Evolutionary conservation across 495 filamentous ascomycete genomes (phyloP).

Genomic region (Talaromyces stipitatus): DNA sequence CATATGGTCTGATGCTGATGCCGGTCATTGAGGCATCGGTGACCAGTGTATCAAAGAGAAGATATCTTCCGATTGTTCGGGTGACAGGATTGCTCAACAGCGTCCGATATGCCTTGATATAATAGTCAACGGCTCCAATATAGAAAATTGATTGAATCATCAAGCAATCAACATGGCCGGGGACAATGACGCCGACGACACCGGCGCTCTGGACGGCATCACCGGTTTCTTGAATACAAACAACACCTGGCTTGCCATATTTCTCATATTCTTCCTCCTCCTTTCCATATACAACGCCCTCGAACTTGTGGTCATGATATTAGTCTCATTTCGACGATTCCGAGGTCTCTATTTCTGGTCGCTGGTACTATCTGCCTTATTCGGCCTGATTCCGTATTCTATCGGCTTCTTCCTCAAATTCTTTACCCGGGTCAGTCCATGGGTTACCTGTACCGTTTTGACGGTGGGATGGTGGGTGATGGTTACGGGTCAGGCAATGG

Average conservation of each 20-base stretch:
- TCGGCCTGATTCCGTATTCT: slow-evolving; percentile 41
- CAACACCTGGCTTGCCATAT: slow-evolving; percentile 21
- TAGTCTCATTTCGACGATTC: slow-evolving; percentile 44
- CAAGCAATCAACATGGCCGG: not conserved
- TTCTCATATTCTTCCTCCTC: slow-evolving; percentile 37
- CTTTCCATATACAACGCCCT: slow-evolving; percentile 44
- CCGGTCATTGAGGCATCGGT: not conserved
- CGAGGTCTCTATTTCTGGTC: slow-evolving; percentile 49
- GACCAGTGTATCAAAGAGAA: not conserved
- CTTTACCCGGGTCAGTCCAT: slow-evolving; percentile 27
- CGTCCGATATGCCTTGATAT: not conserved
- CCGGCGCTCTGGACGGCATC: slow-evolving; percentile 25
- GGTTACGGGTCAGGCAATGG: slow-evolving; percentile 45
- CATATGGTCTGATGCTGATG: not conserved
- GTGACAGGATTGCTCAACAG: not conserved
- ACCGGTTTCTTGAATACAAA: slow-evolving; percentile 24
- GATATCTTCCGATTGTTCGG: not conserved
- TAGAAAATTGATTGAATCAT: not conserved
- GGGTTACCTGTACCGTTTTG: slow-evolving; percentile 35
- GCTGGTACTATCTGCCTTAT: slow-evolving; percentile 34
- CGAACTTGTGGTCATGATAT: slow-evolving; percentile 41
- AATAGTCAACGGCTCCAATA: not conserved
- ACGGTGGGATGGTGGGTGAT: slow-evolving; percentile 47
- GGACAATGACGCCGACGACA: not conserved
- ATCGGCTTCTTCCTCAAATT: slow-evolving; percentile 46